phyloP scores from a whole-genome alignment of 2,329 filamentous ascomycete species.

The Trichoderma sp. region DNA sequence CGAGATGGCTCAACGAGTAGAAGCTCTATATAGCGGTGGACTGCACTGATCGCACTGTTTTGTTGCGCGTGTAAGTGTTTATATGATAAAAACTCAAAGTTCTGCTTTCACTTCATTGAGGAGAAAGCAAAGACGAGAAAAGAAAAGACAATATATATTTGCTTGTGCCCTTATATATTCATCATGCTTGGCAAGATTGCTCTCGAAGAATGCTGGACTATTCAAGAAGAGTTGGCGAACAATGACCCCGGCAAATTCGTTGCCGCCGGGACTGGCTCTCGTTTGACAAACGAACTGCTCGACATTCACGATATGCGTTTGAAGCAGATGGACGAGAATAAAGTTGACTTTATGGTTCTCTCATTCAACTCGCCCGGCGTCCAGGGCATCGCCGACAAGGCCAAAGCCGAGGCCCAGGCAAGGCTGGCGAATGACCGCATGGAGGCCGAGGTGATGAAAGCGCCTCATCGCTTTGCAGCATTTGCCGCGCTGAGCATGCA shows the following conservation, averaged over 20 bases:
- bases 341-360: constrained; percentile 52
- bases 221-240: constrained; percentile 58
- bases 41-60: not conserved
- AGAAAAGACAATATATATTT: not conserved
- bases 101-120: not conserved
- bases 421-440: constrained; percentile 48
- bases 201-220: constrained; percentile 62
- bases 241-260: constrained; percentile 58
- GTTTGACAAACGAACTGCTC: constrained; percentile 47
- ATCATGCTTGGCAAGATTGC: constrained; percentile 62
- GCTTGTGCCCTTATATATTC: not conserved
- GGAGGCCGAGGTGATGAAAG: constrained; percentile 42
- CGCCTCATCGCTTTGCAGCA: constrained; percentile 46
- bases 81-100: not conserved
- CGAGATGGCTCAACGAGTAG: not conserved
- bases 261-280: constrained; percentile 28
- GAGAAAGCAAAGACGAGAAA: not conserved
- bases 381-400: constrained; percentile 46
- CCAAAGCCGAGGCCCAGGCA: constrained; percentile 41
- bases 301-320: constrained; percentile 45
- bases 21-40: not conserved
- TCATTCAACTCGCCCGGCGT: constrained; percentile 52
- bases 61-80: not conserved
- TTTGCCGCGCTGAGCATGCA: constrained; percentile 56
- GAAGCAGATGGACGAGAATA: constrained; percentile 47